Base-by-base conservation (phyloP, 2,329 filamentous ascomycete species). In the Penicillium occitanis region DNA sequence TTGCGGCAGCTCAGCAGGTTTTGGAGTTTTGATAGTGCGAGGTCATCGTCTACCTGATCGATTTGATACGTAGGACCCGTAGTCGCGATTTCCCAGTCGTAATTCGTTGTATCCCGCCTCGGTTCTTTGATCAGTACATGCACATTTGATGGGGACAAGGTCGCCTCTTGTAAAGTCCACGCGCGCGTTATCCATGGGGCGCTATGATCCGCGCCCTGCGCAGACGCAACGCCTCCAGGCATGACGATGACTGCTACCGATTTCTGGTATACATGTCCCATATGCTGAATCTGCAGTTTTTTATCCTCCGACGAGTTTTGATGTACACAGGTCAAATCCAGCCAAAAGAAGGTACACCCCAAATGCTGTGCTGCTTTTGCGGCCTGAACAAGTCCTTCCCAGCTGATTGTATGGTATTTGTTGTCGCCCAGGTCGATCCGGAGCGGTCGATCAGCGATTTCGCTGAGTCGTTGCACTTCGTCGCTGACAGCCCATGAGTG, bases 101-200 rank as follows among this genome's bases (percentile, higher is more conserved):
- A 63, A 53, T 63, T 30, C 8, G 25, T 42, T 30, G 61, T 35
- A 63, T 63, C 61, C 33, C 19, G 33, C 8, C 22, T 28, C 11
- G 61, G 30, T 22, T 25, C 44, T 30, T 40, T 22, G 44, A 63
- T 63, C 14, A 63, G 25, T 40, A 63, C 61, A 42, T 63, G 22
- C 46, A 63, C 46, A 40, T 63, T 63, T 11, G 46, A 42, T 17
- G 61, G 61, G 13, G 61, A 63, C 13, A 63, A 25, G 8, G 61
- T 63, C 11, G 61, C 46, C 53, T 63, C 61, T 63, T 63, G 61
- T 42, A 63, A 63, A 6, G 61, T 63, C 61, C 61, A 63, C 11
- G 61, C 61, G n/a, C 61, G 61, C 7, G 61, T 63, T 42, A 63
- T 63, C 61, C 61, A 63, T 53, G 46, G 46, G 4, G 61, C 61